Base-by-base conservation (phyloP, 306 rosid genomes). In the Crotalaria pallida region DNA sequence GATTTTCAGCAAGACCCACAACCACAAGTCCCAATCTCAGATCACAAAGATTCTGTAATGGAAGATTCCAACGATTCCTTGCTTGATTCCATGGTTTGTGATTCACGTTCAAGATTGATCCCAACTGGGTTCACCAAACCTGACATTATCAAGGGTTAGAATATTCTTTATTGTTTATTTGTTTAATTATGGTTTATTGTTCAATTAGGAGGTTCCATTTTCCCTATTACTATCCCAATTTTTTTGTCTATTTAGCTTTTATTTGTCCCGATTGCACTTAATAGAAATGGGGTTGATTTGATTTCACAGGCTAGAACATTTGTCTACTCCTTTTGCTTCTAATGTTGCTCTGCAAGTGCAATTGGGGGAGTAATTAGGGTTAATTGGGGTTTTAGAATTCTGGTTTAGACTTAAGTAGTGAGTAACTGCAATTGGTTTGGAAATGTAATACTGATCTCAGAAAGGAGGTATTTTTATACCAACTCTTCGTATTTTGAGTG, bases 21-120 rank as follows among this genome's bases (percentile, higher is more conserved):
- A 85, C 59, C 68, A 52, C 72, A 80, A 85, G 81, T 85, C 86
- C 86, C 72, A 73, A 72, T 65, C 38, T 59, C 85, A 51, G 67
- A 78, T 27, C 78, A 10, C 7, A 59, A 74, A 58, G 88, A 81
- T 48, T 79, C 77, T 41, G 41, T 48, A 3, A 76, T 80, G 85
- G 80, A 51, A 52, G 89, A 63, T 16, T 47, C 33, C 22, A 29
- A 53, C 4, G 83, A 77, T 45, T 82, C 89, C 19, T 18, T 82
- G 64, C 62, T 61, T 23, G 91, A 88, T 53, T 88, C 85, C 1
- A 81, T 84, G 82, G 82, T 88, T 7, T 87, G 88, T 34, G 93
- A 85, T 69, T 67, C 84, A 11, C 75, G 22, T 79, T 85, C 89
- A 24, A 87, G 86, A 62, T 68, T 91, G 15, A 53, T 88, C 33